Conservation (phyloP, 1,284 basidiomycete species). For the Sanghuangporus weigelae region DNA sequence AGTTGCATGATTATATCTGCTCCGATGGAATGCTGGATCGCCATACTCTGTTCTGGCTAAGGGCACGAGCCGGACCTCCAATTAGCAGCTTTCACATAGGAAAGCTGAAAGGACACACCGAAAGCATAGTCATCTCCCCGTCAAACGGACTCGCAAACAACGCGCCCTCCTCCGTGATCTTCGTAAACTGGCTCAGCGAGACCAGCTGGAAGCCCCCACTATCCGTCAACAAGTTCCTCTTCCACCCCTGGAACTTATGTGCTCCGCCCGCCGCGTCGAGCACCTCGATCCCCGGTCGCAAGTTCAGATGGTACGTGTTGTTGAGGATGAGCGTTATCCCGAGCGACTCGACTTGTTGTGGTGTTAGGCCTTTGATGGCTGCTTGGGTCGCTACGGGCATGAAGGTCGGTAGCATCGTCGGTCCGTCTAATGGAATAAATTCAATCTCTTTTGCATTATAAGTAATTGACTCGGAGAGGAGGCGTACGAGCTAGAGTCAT, state of each 20-base stretch:
- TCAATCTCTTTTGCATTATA: background rate
- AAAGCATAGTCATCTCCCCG: constrained; percentile 79
- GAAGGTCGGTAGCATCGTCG: constrained; percentile 79
- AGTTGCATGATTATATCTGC: constrained; percentile 90
- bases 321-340: constrained; percentile 78
- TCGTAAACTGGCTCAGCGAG: constrained; percentile 76
- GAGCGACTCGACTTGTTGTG: constrained; percentile 77
- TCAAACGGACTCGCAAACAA: constrained; percentile 78
- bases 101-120: constrained; percentile 39
- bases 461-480: background rate
- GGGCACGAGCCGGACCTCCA: background rate
- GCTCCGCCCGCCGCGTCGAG: constrained; percentile 72
- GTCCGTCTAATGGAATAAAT: constrained; percentile 48
- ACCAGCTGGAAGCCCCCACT: constrained; percentile 86
- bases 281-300: constrained; percentile 71
- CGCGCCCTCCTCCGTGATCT: constrained; percentile 82
- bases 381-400: constrained; percentile 90
- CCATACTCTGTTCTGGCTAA: constrained; percentile 80
- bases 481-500: constrained; percentile 51
- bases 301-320: constrained; percentile 81
- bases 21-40: constrained; percentile 81
- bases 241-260: constrained; percentile 83
- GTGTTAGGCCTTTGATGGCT: constrained; percentile 79
- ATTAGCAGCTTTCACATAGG: background rate
- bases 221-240: constrained; percentile 78